phyloP scores from a whole-genome alignment of 306 rosid genomes.

The Vigna radiata region DNA sequence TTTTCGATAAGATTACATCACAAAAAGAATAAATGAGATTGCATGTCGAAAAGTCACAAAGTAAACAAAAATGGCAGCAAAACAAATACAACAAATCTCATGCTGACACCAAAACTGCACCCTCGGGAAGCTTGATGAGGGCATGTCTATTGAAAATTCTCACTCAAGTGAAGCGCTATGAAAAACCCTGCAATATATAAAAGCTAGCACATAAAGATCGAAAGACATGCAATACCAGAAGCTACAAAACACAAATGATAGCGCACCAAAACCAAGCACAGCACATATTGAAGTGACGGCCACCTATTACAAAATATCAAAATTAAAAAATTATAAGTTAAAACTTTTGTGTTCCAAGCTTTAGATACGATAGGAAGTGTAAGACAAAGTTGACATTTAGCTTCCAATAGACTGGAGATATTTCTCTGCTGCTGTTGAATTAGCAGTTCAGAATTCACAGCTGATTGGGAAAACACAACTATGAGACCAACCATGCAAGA shows the following conservation, averaged over 20 bases:
- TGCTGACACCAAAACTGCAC: background rate
- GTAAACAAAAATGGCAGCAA: background rate
- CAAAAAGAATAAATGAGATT: background rate
- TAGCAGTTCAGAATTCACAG: background rate
- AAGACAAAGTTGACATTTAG: no score
- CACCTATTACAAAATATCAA: background rate
- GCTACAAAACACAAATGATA: background rate
- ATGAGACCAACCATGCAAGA: background rate
- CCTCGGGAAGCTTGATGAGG: background rate
- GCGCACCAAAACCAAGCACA: background rate
- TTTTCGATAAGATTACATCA: background rate
- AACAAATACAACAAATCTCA: no score
- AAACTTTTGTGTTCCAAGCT: constrained; percentile 10
- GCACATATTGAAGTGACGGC: background rate
- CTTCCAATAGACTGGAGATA: background rate
- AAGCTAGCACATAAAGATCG: constrained; percentile 16
- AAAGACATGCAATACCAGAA: constrained; percentile 1
- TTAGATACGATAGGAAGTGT: no score
- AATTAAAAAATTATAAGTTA: background rate
- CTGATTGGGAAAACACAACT: background rate
- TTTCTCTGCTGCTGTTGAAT: background rate
- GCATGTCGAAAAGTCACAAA: background rate
- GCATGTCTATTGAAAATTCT: constrained; percentile 4
- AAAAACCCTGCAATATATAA: constrained; percentile 18
- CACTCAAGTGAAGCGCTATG: constrained; percentile 7